Evolutionary conservation across 1,139 yeast species (phyloP), one percentile per base, ranked within the genome.

Genomic region (Candida mesenterica): DNA sequence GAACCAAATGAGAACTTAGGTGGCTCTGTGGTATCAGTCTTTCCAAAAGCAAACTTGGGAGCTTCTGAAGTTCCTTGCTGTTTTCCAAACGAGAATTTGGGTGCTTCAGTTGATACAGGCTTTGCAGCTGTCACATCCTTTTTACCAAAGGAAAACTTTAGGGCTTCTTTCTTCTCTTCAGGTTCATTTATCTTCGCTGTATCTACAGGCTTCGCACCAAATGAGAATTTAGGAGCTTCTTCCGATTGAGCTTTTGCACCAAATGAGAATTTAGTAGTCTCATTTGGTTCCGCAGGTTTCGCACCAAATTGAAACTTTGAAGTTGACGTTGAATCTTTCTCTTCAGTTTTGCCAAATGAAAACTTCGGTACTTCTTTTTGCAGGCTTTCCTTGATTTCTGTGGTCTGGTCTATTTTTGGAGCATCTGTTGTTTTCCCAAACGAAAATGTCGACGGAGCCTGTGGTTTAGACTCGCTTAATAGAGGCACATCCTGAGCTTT

Each of bases 61-160:
- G 32, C 15, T 4, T 28, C 19, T 2, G 30, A n/a, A 2, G 14
- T 19, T 16, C 27, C 40, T 10, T 22, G 31, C 14, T 37, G 25
- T 10, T 37, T 34, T 3, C 49, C 51, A 34, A 50, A 50, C 1
- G 49, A 33, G 31, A 46, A 40, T 4, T 39, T 28, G 6, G 48
- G 47, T n/a, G 33, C 35, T 25, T 29, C 32, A 10, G 30, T 38
- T 3, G 34, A 15, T 8, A 18, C 30, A 7, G 22, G 33, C 4
- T 31, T 35, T 2, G 31, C 23, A 5, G 26, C n/a, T n/a, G n/a
- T n/a, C n/a, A n/a, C n/a, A n/a, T n/a, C n/a, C n/a, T n/a, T n/a
- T 23, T 12, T 19, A 16, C 46, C 47, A 37, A 45, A 46, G 12
- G 43, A 32, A 24, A 46, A 37, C 24, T 29, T 31, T 13, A 38